Conservation (phyloP, 108 stramenopile species). For the Cyclotella atomus region DNA sequence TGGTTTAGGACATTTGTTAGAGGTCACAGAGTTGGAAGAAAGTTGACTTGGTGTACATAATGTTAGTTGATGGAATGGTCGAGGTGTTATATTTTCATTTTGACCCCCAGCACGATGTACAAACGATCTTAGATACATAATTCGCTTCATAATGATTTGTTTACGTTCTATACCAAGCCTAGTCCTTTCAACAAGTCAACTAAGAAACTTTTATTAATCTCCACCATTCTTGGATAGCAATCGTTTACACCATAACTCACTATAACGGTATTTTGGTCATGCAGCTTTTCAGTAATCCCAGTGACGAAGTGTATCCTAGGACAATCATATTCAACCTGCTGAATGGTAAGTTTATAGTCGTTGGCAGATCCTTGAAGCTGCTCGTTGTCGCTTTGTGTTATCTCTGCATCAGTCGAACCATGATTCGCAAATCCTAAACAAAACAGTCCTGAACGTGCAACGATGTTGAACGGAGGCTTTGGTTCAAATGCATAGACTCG, state of each 20-base stretch:
- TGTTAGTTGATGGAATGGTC: too few relatives aligned
- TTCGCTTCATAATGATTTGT: too few relatives aligned
- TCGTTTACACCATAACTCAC: constrained; percentile 54
- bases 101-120: too few relatives aligned
- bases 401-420: constrained; percentile 5
- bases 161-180: too few relatives aligned
- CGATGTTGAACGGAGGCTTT: constrained; percentile 42
- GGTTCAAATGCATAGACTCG: constrained; percentile 47
- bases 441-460: constrained; percentile 47
- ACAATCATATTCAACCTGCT: constrained; percentile 22
- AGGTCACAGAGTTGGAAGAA: neutral
- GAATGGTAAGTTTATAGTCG: constrained; percentile 35
- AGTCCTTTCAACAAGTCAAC: constrained; percentile 38
- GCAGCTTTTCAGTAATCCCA: constrained; percentile 47
- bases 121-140: too few relatives aligned
- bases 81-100: too few relatives aligned
- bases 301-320: constrained; percentile 51
- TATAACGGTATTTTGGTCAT: constrained; percentile 44
- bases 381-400: constrained; percentile 37
- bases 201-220: constrained; percentile 42
- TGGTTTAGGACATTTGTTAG: constrained; percentile 7
- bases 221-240: constrained; percentile 56
- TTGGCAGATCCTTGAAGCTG: constrained; percentile 35
- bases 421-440: constrained; percentile 47
- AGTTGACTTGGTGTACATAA: neutral